Percentiles rank a stretch among this genome's conserved stretches.
Conservation (phyloP, 768 basidiomycete genomes). For the Trametes elegans region DNA sequence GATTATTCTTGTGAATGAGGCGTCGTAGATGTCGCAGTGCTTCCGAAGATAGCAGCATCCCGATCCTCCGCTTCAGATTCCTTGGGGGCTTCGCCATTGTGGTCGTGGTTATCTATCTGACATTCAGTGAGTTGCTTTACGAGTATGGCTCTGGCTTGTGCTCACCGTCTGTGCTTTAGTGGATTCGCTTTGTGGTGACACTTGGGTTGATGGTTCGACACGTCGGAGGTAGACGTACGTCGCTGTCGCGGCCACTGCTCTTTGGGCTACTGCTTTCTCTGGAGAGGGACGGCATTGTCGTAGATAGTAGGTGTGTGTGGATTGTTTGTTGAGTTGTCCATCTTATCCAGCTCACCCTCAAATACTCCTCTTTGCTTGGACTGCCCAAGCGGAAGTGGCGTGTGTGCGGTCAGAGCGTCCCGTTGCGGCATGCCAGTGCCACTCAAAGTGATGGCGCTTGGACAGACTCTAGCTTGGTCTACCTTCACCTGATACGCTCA, state of each 20-base stretch:
- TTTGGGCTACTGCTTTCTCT: not conserved
- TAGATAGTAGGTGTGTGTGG: not conserved
- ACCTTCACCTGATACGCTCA: too few relatives aligned
- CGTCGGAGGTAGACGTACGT: constrained; percentile 1
- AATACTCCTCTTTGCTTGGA: not conserved
- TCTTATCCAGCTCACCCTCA: not conserved
- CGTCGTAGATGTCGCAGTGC: not conserved
- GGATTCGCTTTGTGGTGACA: too few relatives aligned
- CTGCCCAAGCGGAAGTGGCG: constrained; percentile 6
- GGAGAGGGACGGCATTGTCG: not conserved
- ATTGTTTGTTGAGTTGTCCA: not conserved
- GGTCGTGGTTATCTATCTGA: not conserved
- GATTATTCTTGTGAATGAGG: not conserved
- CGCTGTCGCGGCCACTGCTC: not conserved
- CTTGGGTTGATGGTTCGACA: not conserved
- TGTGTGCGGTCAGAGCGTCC: not conserved
- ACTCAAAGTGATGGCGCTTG: too few relatives aligned
- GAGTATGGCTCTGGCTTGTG: not conserved
- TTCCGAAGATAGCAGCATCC: not conserved
- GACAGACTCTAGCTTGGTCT: not conserved
- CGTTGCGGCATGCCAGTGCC: not conserved
- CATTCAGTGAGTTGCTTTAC: not conserved
- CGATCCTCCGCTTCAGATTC: not conserved
- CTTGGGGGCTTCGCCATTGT: not conserved
- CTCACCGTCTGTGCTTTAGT: not conserved